A percentile compares a stretch with the other conserved stretches of the same genome.
phyloP scores from a whole-genome alignment of 176 grass and related monocot genomes.

The Poa pratensis region DNA sequence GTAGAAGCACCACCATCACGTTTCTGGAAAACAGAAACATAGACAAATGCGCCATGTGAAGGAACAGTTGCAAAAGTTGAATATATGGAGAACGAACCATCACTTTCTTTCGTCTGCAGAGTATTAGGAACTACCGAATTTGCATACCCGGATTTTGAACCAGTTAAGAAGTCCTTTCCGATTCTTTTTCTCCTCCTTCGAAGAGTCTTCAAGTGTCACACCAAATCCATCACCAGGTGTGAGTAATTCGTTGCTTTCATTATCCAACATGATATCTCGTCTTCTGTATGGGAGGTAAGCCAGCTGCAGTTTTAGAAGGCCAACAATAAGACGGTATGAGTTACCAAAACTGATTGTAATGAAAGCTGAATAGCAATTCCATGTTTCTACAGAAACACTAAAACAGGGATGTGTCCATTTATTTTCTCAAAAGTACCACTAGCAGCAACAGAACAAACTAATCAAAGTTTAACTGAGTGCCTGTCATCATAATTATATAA shows the following conservation, averaged over 20 bases:
- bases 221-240: slow-evolving; percentile 80
- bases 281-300: slow-evolving; percentile 97
- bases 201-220: slow-evolving; percentile 79
- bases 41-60: slow-evolving; percentile 3
- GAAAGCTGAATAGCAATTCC: slow-evolving; percentile 36
- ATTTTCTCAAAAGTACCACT: slow-evolving; percentile 31
- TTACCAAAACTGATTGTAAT: slow-evolving; percentile 33
- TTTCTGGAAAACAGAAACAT: slow-evolving; percentile 53
- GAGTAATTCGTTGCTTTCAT: slow-evolving; percentile 83
- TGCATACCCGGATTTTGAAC: slow-evolving; percentile 90
- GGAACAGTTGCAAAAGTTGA: background rate
- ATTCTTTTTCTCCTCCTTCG: slow-evolving; percentile 92
- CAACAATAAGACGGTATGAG: slow-evolving; percentile 35
- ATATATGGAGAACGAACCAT: slow-evolving; percentile 17
- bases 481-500: slow-evolving; percentile 31
- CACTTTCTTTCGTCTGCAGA: background rate
- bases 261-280: slow-evolving; percentile 87
- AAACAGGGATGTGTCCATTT: slow-evolving; percentile 7
- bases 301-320: slow-evolving; percentile 63
- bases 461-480: slow-evolving; percentile 10
- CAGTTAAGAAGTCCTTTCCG: slow-evolving; percentile 95
- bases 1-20: slow-evolving; percentile 67
- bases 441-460: slow-evolving; percentile 33
- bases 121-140: slow-evolving; percentile 16
- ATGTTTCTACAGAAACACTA: slow-evolving; percentile 29